A percentile compares a stretch with the other conserved stretches of the same genome.
phyloP scores from a whole-genome alignment of 1,284 basidiomycete genomes.

The Coniophora puteana region DNA sequence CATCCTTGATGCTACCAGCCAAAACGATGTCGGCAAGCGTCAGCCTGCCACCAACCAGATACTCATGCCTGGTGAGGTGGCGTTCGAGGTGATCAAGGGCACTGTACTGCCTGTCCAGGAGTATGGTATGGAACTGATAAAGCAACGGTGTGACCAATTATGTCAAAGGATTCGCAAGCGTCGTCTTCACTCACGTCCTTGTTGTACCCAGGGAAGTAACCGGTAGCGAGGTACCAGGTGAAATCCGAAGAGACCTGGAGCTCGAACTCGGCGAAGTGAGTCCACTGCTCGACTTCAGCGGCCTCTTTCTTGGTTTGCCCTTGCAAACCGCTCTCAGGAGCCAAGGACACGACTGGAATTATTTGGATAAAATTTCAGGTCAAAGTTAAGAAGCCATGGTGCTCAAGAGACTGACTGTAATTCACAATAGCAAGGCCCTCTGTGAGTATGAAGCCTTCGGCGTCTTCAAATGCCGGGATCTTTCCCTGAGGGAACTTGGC shows the following conservation, averaged over 20 bases:
- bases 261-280: conserved; percentile 60
- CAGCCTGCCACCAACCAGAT: conserved; percentile 56
- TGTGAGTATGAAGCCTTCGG: conserved; percentile 46
- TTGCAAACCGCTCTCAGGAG: conserved; percentile 66
- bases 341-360: conserved; percentile 64
- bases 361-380: conserved; percentile 29
- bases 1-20: conserved; percentile 36
- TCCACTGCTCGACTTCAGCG: conserved; percentile 69
- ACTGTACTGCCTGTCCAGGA: conserved; percentile 22
- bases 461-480: conserved; percentile 51
- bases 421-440: conserved; percentile 57
- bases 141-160: background rate
- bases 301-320: conserved; percentile 51
- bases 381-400: background rate
- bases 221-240: conserved; percentile 29
- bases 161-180: background rate
- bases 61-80: conserved; percentile 65
- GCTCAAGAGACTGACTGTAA: conserved; percentile 46
- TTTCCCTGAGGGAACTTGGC: conserved; percentile 46
- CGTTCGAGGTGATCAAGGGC: conserved; percentile 41
- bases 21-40: conserved; percentile 59
- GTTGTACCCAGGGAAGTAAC: conserved; percentile 36
- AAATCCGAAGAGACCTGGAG: conserved; percentile 29
- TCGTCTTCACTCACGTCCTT: conserved; percentile 17
- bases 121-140: conserved; percentile 24